Evolutionary conservation across 805 yeast species (phyloP).

Genomic region (Yarrowia sp.): DNA sequence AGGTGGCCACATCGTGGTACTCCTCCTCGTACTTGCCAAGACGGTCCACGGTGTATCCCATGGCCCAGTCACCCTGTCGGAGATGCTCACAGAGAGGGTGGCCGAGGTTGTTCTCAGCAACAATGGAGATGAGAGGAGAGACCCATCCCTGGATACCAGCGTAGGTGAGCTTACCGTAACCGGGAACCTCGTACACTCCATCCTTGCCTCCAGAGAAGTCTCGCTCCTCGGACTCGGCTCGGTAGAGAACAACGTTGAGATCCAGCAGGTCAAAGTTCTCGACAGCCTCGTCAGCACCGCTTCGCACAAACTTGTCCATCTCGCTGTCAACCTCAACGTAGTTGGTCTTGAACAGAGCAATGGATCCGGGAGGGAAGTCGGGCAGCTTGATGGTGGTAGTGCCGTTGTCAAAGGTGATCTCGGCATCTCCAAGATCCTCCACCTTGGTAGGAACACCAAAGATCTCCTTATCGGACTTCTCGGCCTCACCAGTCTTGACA

Average conservation of each 20-base stretch:
- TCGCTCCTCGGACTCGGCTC: conserved; percentile 83
- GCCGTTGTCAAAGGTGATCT: conserved; percentile 44
- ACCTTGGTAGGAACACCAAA: conserved; percentile 67
- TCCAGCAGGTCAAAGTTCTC: conserved; percentile 59
- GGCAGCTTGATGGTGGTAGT: conserved; percentile 59
- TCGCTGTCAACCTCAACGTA: conserved; percentile 63
- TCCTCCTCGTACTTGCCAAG: conserved; percentile 52
- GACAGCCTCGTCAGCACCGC: conserved; percentile 77
- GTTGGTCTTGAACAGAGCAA: conserved; percentile 74
- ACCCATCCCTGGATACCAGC: conserved; percentile 96
- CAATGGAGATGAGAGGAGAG: conserved; percentile 59
- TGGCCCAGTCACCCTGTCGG: conserved; percentile 84
- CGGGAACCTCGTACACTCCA: conserved; percentile 75
- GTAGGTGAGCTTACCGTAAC: conserved; percentile 68
- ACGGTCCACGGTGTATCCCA: conserved; percentile 68
- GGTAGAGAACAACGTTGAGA: conserved; percentile 70
- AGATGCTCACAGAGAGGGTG: conserved; percentile 81
- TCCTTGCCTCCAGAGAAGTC: conserved; percentile 69
- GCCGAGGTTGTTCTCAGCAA: conserved; percentile 70
- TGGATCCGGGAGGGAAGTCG: conserved; percentile 84
- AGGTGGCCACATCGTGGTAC: conserved; percentile 50
- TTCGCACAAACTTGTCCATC: conserved; percentile 63
- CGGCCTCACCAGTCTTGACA: conserved; percentile 50
- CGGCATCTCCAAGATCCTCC: conserved; percentile 51
- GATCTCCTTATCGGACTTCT: conserved; percentile 45